Conservation (phyloP, 306 rosid genomes). For the Gastrolobium villosum region DNA sequence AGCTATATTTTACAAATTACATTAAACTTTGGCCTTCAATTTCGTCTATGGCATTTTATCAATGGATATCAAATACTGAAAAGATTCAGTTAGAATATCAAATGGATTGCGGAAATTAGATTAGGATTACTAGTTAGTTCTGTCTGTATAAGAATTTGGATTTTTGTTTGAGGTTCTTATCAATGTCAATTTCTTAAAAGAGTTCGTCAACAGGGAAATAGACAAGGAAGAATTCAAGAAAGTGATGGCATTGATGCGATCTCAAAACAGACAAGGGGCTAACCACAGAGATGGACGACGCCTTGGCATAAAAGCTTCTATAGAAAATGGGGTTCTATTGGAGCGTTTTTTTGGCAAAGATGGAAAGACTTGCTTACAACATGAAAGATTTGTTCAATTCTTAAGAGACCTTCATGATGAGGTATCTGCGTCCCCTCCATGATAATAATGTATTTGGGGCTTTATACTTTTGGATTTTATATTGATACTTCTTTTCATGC, state of each 20-base stretch:
- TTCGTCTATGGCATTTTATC: not conserved
- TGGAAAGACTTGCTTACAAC: constrained; percentile 55
- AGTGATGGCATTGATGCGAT: constrained; percentile 62
- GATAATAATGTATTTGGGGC: not conserved
- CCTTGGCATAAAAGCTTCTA: constrained; percentile 48
- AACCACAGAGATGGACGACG: constrained; percentile 50
- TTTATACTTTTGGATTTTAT: no score
- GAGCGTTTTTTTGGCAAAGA: constrained; percentile 70
- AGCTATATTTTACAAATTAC: not conserved
- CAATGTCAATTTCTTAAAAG: not conserved
- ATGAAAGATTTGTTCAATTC: constrained; percentile 66
- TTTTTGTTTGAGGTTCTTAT: not conserved
- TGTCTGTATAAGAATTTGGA: not conserved
- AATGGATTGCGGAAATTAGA: not conserved
- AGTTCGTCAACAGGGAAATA: constrained; percentile 52
- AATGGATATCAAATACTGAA: not conserved
- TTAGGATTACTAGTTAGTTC: not conserved
- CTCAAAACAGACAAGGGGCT: constrained; percentile 62
- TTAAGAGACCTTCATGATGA: constrained; percentile 64
- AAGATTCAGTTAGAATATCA: not conserved
- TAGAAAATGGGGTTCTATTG: constrained; percentile 62
- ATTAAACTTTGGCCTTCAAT: not conserved
- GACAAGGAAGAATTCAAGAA: constrained; percentile 41
- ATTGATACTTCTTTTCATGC: no score
- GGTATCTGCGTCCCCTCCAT: constrained; percentile 44